Evolutionary conservation across 2,329 filamentous ascomycete genomes (phyloP).

Genomic region (Aureobasidium sp.): DNA sequence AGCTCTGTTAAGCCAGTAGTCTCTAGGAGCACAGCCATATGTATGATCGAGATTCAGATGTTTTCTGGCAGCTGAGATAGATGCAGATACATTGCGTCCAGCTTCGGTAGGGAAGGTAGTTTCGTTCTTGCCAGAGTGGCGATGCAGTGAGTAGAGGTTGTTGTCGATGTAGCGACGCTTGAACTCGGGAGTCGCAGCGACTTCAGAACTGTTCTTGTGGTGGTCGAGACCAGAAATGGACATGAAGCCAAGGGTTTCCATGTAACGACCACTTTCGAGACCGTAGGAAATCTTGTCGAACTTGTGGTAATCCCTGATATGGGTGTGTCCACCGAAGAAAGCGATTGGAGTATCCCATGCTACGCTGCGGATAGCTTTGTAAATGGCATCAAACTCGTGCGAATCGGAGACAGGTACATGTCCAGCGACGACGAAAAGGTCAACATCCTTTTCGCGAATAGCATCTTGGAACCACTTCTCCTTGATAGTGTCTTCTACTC

Average conservation of each 20-base stretch:
- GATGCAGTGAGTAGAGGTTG: slow-evolving; percentile 74
- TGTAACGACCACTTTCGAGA: slow-evolving; percentile 80
- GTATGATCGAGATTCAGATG: slow-evolving; percentile 62
- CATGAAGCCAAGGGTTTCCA: slow-evolving; percentile 93
- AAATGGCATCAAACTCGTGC: slow-evolving; percentile 68
- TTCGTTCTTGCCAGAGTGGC: slow-evolving; percentile 67
- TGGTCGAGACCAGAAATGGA: slow-evolving; percentile 62
- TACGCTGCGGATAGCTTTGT: slow-evolving; percentile 64
- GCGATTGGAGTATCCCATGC: slow-evolving; percentile 80
- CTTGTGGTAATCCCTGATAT: slow-evolving; percentile 74
- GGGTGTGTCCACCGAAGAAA: slow-evolving; percentile 85
- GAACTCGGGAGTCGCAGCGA: slow-evolving; percentile 41
- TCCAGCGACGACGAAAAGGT: slow-evolving; percentile 78
- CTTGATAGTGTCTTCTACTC: slow-evolving; percentile 70
- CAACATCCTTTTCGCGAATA: slow-evolving; percentile 67
- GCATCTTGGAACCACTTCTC: slow-evolving; percentile 84
- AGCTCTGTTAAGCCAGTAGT: slow-evolving; percentile 73
- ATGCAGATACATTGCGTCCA: slow-evolving; percentile 61
- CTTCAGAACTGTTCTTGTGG: slow-evolving; percentile 23
- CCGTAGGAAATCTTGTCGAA: slow-evolving; percentile 74
- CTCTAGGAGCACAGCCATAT: slow-evolving; percentile 75
- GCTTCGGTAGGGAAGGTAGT: slow-evolving; percentile 67
- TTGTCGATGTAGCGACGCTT: slow-evolving; percentile 84
- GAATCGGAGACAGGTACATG: slow-evolving; percentile 73
- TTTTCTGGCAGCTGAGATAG: slow-evolving; percentile 62